These are phyloP conservation scores for Podospora bellae-mahoneyi DNA, from an alignment of 495 filamentous ascomycete species.

Conservation along the genomic window DNA sequence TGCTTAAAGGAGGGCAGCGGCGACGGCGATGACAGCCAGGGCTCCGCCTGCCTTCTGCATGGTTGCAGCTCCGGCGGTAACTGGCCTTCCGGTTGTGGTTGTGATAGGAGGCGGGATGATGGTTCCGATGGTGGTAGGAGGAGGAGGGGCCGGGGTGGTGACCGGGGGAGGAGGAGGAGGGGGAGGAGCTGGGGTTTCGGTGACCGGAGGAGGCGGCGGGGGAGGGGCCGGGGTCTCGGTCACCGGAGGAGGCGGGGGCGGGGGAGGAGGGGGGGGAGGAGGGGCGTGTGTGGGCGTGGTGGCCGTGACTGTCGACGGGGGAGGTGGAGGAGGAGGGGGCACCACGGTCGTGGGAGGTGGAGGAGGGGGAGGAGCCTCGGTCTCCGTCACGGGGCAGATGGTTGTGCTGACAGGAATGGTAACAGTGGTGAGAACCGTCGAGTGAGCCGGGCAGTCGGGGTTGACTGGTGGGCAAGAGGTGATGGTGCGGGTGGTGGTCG, in stretches of 20 bases:
- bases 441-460: constrained; percentile 30
- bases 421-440: constrained; percentile 38
- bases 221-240: constrained; percentile 17
- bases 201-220: constrained; percentile 24
- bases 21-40: constrained; percentile 34
- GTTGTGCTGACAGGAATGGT: constrained; percentile 36
- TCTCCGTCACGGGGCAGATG: constrained; percentile 34
- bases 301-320: constrained; percentile 13
- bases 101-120: constrained; percentile 15
- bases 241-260: constrained; percentile 14
- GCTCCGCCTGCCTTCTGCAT: constrained; percentile 34
- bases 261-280: constrained; percentile 18
- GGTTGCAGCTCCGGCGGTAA: constrained; percentile 34
- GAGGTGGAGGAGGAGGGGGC: constrained; percentile 17
- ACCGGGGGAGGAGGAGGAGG: constrained; percentile 15
- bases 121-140: constrained; percentile 22
- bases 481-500: constrained; percentile 30
- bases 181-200: constrained; percentile 15
- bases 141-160: constrained; percentile 16
- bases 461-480: constrained; percentile 27
- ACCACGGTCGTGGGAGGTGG: constrained; percentile 16
- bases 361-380: constrained; percentile 12
- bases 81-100: constrained; percentile 20
- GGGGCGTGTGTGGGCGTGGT: constrained; percentile 18
- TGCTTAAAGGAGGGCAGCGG: constrained; percentile 31